Percentiles rank a stretch among this genome's conserved stretches.
phyloP scores from a whole-genome alignment of 305 asterid genomes.

The Fraxinus floribunda region DNA sequence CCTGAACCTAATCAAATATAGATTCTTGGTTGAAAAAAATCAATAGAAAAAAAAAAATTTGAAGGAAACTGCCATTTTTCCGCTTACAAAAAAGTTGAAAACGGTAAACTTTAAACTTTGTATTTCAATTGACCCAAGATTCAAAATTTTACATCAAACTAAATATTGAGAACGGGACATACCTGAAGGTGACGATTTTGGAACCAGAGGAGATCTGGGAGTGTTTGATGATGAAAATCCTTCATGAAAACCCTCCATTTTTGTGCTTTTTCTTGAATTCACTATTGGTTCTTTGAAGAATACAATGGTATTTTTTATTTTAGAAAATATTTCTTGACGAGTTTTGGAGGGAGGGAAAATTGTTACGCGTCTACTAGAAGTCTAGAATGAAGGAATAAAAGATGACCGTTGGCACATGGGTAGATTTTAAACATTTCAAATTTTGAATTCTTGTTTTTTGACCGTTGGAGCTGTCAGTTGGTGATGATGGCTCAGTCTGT shows the following conservation, averaged over 20 bases:
- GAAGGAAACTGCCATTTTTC: not conserved
- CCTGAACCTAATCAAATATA: constrained; percentile 32
- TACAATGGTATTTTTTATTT: not conserved
- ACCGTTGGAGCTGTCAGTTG: constrained; percentile 27
- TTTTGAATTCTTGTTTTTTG: constrained; percentile 9
- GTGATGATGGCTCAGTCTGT: not conserved
- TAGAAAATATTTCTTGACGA: not conserved
- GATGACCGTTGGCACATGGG: constrained; percentile 24
- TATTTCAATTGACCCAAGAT: not conserved
- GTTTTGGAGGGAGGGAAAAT: not conserved
- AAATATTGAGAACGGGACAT: constrained; percentile 12
- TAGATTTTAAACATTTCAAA: not conserved
- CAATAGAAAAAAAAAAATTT: not conserved
- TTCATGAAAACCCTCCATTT: constrained; percentile 40
- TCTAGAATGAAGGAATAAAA: not conserved
- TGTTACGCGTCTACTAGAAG: not conserved
- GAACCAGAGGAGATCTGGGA: constrained; percentile 29
- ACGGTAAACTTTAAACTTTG: not conserved
- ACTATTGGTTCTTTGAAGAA: constrained; percentile 4
- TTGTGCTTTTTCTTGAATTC: not conserved
- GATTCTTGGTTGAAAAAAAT: not conserved
- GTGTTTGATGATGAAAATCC: constrained; percentile 31
- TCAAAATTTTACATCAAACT: not conserved
- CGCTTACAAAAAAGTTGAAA: not conserved
- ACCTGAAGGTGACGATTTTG: constrained; percentile 44